Conservation (phyloP, 2,329 filamentous ascomycete species). For the Leptographium wingfieldii region DNA sequence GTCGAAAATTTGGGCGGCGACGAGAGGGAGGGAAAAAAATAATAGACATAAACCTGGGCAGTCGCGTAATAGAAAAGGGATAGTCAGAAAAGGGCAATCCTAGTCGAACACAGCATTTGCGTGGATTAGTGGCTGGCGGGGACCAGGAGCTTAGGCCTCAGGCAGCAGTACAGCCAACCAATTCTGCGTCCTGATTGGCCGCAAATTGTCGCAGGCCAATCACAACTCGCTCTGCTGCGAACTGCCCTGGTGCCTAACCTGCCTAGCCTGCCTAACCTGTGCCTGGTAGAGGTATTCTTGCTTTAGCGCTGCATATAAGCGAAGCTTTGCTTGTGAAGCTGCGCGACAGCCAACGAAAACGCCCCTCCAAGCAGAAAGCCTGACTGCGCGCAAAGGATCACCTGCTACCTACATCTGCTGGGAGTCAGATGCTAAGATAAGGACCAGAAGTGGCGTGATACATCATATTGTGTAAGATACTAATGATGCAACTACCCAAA, state of each 20-base stretch:
- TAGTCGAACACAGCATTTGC: neutral
- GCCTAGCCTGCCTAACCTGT: neutral
- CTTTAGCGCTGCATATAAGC: neutral
- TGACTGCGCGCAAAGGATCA: neutral
- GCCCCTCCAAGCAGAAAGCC: neutral
- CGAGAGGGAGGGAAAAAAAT: neutral
- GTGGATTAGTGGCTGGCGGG: neutral
- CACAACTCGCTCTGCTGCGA: neutral
- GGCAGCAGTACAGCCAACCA: neutral
- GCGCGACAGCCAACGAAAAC: neutral
- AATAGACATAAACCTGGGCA: neutral
- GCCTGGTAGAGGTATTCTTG: neutral
- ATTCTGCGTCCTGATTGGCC: neutral
- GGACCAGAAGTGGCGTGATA: neutral
- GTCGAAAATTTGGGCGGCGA: neutral
- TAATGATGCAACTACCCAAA: conserved; percentile 1
- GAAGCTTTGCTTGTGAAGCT: neutral
- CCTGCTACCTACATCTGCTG: neutral
- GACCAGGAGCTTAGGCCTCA: neutral
- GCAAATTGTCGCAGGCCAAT: neutral
- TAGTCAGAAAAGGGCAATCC: neutral
- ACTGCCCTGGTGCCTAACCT: neutral
- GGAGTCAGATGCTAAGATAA: neutral
- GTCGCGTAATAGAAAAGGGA: neutral
- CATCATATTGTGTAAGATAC: neutral